Conservation (phyloP, 331 rosid species). For the Malus hybrid region DNA sequence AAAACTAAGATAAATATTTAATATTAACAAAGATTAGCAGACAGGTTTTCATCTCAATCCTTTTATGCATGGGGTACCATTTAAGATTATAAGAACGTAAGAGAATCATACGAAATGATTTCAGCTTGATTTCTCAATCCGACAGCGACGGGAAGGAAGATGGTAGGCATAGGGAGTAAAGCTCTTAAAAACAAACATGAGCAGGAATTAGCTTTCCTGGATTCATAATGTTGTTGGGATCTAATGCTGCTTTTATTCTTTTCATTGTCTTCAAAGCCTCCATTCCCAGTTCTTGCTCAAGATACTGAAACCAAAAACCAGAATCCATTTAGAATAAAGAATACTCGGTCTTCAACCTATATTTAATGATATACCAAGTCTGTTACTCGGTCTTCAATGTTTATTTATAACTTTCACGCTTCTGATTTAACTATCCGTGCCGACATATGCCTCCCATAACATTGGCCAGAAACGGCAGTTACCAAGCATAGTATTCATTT, state of each 20-base stretch:
- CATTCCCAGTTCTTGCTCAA: constrained; percentile 23
- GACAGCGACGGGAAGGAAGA: not conserved
- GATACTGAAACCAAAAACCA: too few relatives aligned
- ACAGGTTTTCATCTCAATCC: too few relatives aligned
- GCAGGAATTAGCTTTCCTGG: constrained; percentile 96
- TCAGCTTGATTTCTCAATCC: not conserved
- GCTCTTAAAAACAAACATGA: constrained; percentile 59
- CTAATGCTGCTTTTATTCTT: constrained; percentile 68
- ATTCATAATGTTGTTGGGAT: constrained; percentile 84
- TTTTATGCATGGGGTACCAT: not conserved
- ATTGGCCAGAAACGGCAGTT: constrained; percentile 2
- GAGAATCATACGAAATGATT: not conserved
- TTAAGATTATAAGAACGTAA: not conserved
- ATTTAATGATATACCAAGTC: too few relatives aligned
- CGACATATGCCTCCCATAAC: not conserved
- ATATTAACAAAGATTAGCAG: too few relatives aligned
- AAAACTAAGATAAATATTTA: too few relatives aligned
- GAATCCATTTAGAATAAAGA: not conserved
- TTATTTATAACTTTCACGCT: too few relatives aligned
- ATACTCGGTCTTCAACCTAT: not conserved
- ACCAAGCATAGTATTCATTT: constrained; percentile 5
- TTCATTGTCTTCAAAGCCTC: constrained; percentile 85
- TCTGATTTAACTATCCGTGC: not conserved
- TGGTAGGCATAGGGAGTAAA: not conserved
- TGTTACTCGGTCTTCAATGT: too few relatives aligned